These are phyloP conservation scores for Boechera retrofracta DNA, from an alignment of 345 rosid genomes.

Conservation along the genomic window DNA sequence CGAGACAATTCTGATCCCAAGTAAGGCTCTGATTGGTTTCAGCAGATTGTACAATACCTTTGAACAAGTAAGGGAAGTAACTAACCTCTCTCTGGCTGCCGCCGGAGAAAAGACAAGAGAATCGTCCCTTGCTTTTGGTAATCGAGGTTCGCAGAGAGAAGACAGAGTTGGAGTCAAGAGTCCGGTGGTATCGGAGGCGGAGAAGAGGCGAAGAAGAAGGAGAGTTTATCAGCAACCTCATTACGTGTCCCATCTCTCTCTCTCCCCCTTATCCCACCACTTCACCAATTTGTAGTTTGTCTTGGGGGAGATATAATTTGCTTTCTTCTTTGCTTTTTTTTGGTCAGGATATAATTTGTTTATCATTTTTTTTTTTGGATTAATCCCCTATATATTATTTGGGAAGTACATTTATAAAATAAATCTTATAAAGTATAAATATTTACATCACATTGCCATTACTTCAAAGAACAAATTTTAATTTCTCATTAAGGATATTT, in stretches of 20 bases:
- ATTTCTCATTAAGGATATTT: no score
- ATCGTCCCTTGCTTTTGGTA: constrained; percentile 58
- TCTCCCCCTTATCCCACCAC: constrained; percentile 28
- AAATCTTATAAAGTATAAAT: no score
- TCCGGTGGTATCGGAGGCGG: constrained; percentile 36
- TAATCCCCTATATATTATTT: no score
- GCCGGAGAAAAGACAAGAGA: constrained; percentile 79
- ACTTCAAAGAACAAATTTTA: no score
- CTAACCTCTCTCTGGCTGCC: constrained; percentile 69
- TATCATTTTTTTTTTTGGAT: no score
- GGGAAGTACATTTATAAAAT: no score
- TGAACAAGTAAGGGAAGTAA: not conserved
- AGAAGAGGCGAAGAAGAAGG: constrained; percentile 44
- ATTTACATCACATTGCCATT: no score
- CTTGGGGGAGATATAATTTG: not conserved
- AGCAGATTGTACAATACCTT: not conserved
- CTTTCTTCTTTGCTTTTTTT: not conserved
- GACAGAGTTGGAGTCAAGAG: constrained; percentile 46
- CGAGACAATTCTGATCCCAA: not conserved
- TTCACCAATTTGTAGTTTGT: not conserved
- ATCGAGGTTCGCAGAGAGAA: constrained; percentile 46
- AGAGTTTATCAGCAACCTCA: constrained; percentile 47
- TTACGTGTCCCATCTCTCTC: constrained; percentile 57
- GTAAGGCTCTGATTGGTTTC: not conserved
- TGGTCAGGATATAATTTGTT: no score